Conservation (phyloP, 306 rosid genomes). For the Casuarina glauca region DNA sequence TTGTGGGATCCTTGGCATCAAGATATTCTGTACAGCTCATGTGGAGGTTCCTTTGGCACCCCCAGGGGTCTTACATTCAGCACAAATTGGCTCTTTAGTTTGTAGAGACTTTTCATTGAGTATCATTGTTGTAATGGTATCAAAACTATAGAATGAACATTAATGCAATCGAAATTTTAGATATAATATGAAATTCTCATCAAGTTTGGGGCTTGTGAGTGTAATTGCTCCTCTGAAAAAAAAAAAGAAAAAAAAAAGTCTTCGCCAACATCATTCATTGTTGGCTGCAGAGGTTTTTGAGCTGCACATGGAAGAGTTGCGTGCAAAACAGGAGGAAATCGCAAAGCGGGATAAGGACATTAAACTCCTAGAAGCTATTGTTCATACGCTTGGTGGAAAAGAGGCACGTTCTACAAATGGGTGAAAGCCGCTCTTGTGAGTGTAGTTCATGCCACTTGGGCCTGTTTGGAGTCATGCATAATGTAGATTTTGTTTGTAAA, state of each 20-base stretch:
- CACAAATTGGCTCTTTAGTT: background rate
- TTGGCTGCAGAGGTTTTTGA: constrained; percentile 73
- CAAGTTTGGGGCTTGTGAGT: background rate
- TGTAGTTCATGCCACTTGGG: background rate
- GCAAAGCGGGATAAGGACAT: constrained; percentile 81
- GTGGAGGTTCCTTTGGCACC: background rate
- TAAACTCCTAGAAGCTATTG: constrained; percentile 80
- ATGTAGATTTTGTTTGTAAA: no score
- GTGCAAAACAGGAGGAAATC: constrained; percentile 79
- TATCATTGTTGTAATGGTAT: background rate
- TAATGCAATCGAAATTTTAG: background rate
- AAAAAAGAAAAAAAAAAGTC: background rate
- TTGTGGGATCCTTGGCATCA: background rate
- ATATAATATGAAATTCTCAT: background rate
- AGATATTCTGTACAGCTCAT: background rate
- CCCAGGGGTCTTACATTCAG: background rate
- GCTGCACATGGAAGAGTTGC: constrained; percentile 95
- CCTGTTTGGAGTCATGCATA: no score
- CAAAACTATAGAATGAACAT: background rate
- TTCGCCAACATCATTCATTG: background rate
- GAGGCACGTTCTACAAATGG: constrained; percentile 34
- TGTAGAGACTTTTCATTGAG: background rate
- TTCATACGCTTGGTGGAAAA: constrained; percentile 82
- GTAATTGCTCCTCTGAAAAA: background rate
- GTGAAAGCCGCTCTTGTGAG: constrained; percentile 15